A percentile compares a stretch with the other conserved stretches of the same genome.
These are phyloP conservation scores for Cyclotella sp. DNA, from an alignment of 108 stramenopile genomes.

Conservation along the genomic window DNA sequence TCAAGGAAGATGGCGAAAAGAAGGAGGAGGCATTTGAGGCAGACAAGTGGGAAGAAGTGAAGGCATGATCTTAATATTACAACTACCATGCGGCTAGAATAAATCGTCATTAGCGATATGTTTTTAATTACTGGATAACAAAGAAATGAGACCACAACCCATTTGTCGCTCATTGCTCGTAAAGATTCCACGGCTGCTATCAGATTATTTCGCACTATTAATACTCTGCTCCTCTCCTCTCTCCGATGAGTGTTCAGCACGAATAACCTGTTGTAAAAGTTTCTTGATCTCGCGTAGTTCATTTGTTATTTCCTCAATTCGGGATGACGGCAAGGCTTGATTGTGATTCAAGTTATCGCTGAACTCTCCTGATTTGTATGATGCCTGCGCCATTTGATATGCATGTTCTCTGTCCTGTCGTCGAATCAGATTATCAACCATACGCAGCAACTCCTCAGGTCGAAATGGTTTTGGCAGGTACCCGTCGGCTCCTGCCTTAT, in stretches of 20 bases:
- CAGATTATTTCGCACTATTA: neutral
- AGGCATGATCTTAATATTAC: constrained; percentile 4
- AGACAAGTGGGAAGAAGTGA: constrained; percentile 52
- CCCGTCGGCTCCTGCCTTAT: constrained; percentile 79
- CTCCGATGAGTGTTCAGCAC: neutral
- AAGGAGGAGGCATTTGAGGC: constrained; percentile 46
- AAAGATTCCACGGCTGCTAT: too few relatives aligned
- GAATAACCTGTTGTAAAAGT: neutral
- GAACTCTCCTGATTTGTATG: neutral
- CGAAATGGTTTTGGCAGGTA: constrained; percentile 91
- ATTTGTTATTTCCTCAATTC: neutral
- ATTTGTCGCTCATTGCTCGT: too few relatives aligned
- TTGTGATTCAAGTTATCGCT: neutral
- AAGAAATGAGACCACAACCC: too few relatives aligned
- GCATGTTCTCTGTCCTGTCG: constrained; percentile 25
- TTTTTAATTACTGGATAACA: too few relatives aligned
- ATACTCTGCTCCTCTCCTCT: neutral
- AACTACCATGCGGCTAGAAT: neutral
- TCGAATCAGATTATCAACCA: constrained; percentile 80
- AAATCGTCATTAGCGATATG: too few relatives aligned
- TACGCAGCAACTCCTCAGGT: constrained; percentile 84
- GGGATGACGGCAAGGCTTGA: neutral
- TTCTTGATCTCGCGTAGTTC: constrained; percentile 5
- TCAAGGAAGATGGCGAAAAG: constrained; percentile 8
- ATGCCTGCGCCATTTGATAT: neutral